These are phyloP conservation scores for Sistotremastrum niveocremeum DNA, from an alignment of 768 basidiomycete species.

Conservation along the genomic window DNA sequence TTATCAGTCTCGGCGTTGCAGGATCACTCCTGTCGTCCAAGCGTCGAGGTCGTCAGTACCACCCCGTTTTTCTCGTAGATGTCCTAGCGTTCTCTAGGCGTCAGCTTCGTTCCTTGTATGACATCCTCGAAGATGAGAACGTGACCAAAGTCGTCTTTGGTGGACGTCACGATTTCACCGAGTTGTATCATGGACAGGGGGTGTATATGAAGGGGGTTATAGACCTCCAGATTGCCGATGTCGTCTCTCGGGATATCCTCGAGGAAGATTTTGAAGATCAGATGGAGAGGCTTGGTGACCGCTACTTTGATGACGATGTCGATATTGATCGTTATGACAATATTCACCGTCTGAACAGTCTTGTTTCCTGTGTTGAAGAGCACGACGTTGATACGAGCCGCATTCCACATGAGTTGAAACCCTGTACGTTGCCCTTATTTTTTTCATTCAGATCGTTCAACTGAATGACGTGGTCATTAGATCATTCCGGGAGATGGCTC, in stretches of 20 bases:
- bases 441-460: no score
- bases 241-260: conserved; percentile 16
- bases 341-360: no score
- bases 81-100: conserved; percentile 11
- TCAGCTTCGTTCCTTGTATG: conserved; percentile 13
- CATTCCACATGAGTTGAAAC: no score
- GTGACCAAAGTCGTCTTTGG: conserved; percentile 30
- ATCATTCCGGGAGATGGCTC: conserved; percentile 15
- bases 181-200: conserved; percentile 18
- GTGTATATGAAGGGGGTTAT: conserved; percentile 20
- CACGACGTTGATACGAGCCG: no score
- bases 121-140: conserved; percentile 15
- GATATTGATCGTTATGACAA: background rate
- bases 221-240: conserved; percentile 29
- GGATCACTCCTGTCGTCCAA: conserved; percentile 4
- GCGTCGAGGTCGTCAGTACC: background rate
- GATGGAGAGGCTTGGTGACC: conserved; percentile 12
- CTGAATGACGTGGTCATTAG: no score
- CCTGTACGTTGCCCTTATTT: no score
- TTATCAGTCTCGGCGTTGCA: conserved; percentile 22
- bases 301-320: conserved; percentile 13
- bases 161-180: conserved; percentile 27
- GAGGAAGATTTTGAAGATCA: conserved; percentile 17
- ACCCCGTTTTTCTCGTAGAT: conserved; percentile 25
- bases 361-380: no score